Evolutionary conservation across 495 filamentous ascomycete genomes (phyloP).

Genomic region (Hypomontagnella monticulosa): DNA sequence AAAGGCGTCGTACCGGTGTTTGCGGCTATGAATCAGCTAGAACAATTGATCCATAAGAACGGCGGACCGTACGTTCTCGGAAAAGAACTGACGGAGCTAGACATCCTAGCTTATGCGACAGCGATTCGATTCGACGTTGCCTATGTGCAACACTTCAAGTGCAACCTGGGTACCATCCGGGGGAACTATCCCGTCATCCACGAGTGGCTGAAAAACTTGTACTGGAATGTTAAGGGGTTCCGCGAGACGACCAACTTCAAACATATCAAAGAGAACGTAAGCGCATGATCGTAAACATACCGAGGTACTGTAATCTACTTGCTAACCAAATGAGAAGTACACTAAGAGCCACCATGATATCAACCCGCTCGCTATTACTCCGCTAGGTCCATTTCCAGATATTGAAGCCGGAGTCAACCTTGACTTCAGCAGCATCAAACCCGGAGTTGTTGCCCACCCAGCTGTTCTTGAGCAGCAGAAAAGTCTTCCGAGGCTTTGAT

Average conservation of each 20-base stretch:
- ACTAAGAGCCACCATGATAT: constrained; percentile 64
- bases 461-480: constrained; percentile 33
- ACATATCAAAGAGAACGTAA: constrained; percentile 63
- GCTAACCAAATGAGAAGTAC: constrained; percentile 47
- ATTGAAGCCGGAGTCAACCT: constrained; percentile 51
- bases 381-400: constrained; percentile 71
- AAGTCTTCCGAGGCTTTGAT: constrained; percentile 20
- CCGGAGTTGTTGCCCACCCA: constrained; percentile 23
- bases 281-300: not conserved
- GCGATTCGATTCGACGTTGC: constrained; percentile 74
- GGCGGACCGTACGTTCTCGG: constrained; percentile 72
- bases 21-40: constrained; percentile 68
- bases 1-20: constrained; percentile 68
- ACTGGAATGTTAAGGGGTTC: constrained; percentile 77
- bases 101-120: constrained; percentile 69
- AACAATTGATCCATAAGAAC: constrained; percentile 63
- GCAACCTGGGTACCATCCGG: constrained; percentile 75
- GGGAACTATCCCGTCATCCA: constrained; percentile 75
- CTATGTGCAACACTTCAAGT: constrained; percentile 74
- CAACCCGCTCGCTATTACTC: constrained; percentile 71
- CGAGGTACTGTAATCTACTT: not conserved
- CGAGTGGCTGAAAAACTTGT: constrained; percentile 73
- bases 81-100: constrained; percentile 71
- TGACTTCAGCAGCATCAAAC: constrained; percentile 23
- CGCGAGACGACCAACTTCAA: constrained; percentile 74